phyloP scores from a whole-genome alignment of 2,329 filamentous ascomycete genomes.

The Fusarium sulawesiense region DNA sequence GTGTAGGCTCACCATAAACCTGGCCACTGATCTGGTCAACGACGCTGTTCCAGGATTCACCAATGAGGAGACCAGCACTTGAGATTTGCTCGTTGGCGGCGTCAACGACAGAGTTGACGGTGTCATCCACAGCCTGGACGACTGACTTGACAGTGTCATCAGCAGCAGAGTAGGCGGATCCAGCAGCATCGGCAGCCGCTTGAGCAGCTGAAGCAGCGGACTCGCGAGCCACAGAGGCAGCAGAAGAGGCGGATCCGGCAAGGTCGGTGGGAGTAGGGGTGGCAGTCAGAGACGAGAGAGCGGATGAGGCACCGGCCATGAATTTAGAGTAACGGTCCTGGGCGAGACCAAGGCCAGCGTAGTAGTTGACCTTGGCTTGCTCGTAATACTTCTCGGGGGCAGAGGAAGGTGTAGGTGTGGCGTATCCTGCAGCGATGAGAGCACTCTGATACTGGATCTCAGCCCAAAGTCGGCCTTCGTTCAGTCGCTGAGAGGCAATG shows the following conservation, averaged over 20 bases:
- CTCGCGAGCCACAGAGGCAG: conserved; percentile 61
- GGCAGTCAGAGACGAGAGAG: conserved; percentile 69
- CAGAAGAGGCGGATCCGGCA: conserved; percentile 61
- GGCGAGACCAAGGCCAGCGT: conserved; percentile 80
- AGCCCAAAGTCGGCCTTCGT: conserved; percentile 76
- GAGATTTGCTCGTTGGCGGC: conserved; percentile 56
- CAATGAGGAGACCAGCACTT: conserved; percentile 53
- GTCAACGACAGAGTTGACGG: conserved; percentile 58
- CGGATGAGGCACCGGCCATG: conserved; percentile 75
- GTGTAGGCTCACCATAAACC: conserved; percentile 74
- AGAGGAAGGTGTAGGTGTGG: conserved; percentile 63
- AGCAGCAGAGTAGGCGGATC: conserved; percentile 58
- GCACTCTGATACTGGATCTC: conserved; percentile 77
- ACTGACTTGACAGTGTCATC: conserved; percentile 57
- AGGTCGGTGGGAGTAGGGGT: conserved; percentile 70
- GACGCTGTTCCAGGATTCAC: conserved; percentile 54
- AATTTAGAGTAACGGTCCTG: conserved; percentile 84
- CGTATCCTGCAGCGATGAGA: conserved; percentile 72
- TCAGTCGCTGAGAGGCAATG: conserved; percentile 75
- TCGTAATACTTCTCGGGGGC: conserved; percentile 68
- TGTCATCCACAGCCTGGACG: conserved; percentile 53
- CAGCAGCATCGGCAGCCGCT: conserved; percentile 61
- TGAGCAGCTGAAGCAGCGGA: conserved; percentile 60
- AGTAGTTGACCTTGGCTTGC: conserved; percentile 75
- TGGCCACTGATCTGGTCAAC: conserved; percentile 74